These are phyloP conservation scores for Panicum virgatum DNA, from an alignment of 202 grass and related monocot species.

Conservation along the genomic window DNA sequence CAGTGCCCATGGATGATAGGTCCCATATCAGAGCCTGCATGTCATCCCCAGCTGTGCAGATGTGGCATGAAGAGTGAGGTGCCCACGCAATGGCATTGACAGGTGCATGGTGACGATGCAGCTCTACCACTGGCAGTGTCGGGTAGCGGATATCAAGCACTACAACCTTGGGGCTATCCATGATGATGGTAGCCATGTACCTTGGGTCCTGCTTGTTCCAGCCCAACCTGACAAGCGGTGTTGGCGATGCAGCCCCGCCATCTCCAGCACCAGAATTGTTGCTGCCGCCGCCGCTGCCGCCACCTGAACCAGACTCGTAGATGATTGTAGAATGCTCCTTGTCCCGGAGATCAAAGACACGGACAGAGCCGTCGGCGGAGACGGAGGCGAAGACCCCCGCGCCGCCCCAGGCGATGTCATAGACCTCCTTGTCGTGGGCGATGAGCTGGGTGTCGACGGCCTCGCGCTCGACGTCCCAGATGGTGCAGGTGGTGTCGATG, in stretches of 20 bases:
- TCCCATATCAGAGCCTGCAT: conserved; percentile 96
- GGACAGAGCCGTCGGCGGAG: conserved; percentile 86
- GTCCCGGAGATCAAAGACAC: conserved; percentile 93
- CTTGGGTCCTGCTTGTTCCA: conserved; percentile 99
- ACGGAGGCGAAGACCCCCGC: conserved; percentile 91
- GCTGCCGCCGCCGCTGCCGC: conserved; percentile 10
- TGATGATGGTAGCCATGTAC: conserved; percentile 99
- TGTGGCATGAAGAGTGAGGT: conserved; percentile 89
- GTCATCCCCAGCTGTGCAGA: conserved; percentile 92
- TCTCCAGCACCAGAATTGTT: conserved; percentile 39
- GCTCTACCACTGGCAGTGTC: conserved; percentile 83
- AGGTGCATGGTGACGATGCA: conserved; percentile 81
- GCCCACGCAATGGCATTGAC: conserved; percentile 95
- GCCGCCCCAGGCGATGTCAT: conserved; percentile 95
- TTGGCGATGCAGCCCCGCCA: conserved; percentile 41
- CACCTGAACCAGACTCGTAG: conserved; percentile 68
- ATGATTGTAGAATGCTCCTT: conserved; percentile 99
- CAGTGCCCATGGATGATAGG: conserved; percentile 77
- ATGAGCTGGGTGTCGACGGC: conserved; percentile 93
- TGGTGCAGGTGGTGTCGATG: conserved; percentile 88
- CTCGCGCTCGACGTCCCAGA: conserved; percentile 94
- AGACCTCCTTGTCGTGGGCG: conserved; percentile 94
- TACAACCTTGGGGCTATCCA: conserved; percentile 91
- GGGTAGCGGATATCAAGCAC: conserved; percentile 93
- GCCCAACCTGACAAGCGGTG: conserved; percentile 73